Base-by-base conservation (phyloP, 2,329 filamentous ascomycete genomes). In the Pseudogymnoascus sp. region DNA sequence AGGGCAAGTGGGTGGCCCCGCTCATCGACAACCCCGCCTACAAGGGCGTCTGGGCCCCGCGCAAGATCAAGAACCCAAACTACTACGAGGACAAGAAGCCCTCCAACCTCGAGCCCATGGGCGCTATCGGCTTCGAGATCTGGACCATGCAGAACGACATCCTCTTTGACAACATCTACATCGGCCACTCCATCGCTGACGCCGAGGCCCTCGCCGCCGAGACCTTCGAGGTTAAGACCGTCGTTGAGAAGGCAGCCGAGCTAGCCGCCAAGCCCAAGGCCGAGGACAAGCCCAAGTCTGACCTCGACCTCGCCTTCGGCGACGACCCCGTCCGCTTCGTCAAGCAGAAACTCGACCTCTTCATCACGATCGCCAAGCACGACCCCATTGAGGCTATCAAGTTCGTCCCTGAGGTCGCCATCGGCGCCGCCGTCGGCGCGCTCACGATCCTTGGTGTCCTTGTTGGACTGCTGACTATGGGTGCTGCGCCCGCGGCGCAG, bases 71-170 rank as follows among this genome's bases (percentile, higher is more conserved):
- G 79, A 99, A 99, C 87, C 94, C 94, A 65, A 83, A 87, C 76
- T 97, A 87, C 84, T 99, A 86, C 69, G 92, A 99, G 84, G 94
- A 97, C 83, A 96, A 96, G 87, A 89, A 84, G 64, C 94, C 94
- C 59, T 81, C 94, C 75, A 94, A 96, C 85, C 90, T 99, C 72
- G 94, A 99, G 83, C 92, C 94, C 68, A 97, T 99, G 76, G 94
- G 94, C 72, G 93, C 91, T 80, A 92, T 97, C 78, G 94, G 94
- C 70, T 97, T 97, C 72, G 94, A 99, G 78, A 93, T 99, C 79
- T 99, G 94, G 94, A 97, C 94, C 71, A 99, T 99, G 94, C 93
- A 97, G 80, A 96, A 87, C 75, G 89, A 97, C 74, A 97, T 99
- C 70, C 88, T 97, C 71, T 97, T 99, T 71, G 91, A 97, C 85